Base-by-base conservation (phyloP, 345 rosid species). In the Camelina laxa region DNA sequence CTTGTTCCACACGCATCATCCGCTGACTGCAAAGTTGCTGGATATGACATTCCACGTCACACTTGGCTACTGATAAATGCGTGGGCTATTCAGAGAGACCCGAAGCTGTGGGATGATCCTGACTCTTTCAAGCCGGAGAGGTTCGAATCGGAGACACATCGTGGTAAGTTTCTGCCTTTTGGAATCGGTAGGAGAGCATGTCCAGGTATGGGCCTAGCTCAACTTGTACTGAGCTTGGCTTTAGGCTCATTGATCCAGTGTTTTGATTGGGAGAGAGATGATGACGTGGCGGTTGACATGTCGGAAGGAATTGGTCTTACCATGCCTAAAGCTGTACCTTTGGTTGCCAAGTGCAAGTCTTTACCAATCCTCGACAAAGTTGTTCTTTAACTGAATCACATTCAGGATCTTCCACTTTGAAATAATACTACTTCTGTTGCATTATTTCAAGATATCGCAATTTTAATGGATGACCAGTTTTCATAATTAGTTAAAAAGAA, bases 81-180 rank as follows among this genome's bases (percentile, higher is more conserved):
- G 0, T 89, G 89, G 89, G 76, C 82, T 10, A 83, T 84, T 2
- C 87, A 82, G 0, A 67, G 89, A 65, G 87, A 87, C 8, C 85
- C 85, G 0, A 45, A 11, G 0, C 0, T 67, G 0, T 88, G 88
- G 91, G 75, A 82, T 0, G 84, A 82, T 1, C 71, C 88, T 0
- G 38, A 35, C 1, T 57, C 44, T 38, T 87, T 87, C n/a, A 78
- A 55, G 13, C 88, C 87, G 0, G 85, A 81, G 47, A 81, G 89
- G 79, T 63, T 73, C 7, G 47, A 39, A 19, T 2, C 12, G 5
- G 59, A 72, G 11, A 39, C 3, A 0, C 60, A 51, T 24, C 44
- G 35, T 24, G 33, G 44, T 8, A 71, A 60, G 51, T 50, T 22
- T 24, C 7, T 38, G 7, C 75, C 61, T 2, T 72, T 72, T 24